Base-by-base conservation (phyloP, 768 basidiomycete species). In the Russula compacta region DNA sequence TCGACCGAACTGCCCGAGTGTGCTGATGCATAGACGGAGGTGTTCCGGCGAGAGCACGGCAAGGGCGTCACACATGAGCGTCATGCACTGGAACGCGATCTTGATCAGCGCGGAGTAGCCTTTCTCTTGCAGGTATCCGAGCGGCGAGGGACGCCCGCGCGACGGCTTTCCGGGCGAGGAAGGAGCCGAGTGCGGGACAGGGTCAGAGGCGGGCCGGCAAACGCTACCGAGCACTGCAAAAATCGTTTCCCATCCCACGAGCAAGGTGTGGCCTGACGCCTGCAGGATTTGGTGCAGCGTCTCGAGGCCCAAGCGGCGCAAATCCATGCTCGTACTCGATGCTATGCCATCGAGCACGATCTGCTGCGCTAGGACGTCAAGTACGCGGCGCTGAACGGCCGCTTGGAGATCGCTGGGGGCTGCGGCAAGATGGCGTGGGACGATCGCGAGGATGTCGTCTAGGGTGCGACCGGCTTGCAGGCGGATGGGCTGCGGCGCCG, bases 31-130 rank as follows among this genome's bases (percentile, higher is more conserved):
- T 9, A 91, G 78, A 8, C 86, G 86, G 24, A 98, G 83, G 67
- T 95, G 87, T 29, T 85, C 82, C 0, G 86, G 81, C 0, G 89
- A 86, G 17, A 98, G 81, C 1, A 83, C 81, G 1, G 92, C 86
- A 8, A 98, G 81, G 2, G 91, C 91, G 70, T 99, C 95, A 72
- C 93, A 98, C 21, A 98, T 92, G 9, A 99, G 75, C 6, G 92
- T 98, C 62, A 98, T 74, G 0, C 91, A 95, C 63, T 95, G 92
- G 75, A 97, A 98, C 0, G 92, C 93, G 44, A 94, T 90, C 72
- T 97, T 90, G 52, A 98, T 86, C 11, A 97, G 79, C 0, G 81
- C 77, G 1, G 80, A 81, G 62, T 89, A 87, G 56, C 82, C 84
- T 69, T 84, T 90, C 68, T 89, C 87, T 54, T 73, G 81, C 4